Conservation (phyloP, 1,139 yeast genomes). For the Pichia terricola region DNA sequence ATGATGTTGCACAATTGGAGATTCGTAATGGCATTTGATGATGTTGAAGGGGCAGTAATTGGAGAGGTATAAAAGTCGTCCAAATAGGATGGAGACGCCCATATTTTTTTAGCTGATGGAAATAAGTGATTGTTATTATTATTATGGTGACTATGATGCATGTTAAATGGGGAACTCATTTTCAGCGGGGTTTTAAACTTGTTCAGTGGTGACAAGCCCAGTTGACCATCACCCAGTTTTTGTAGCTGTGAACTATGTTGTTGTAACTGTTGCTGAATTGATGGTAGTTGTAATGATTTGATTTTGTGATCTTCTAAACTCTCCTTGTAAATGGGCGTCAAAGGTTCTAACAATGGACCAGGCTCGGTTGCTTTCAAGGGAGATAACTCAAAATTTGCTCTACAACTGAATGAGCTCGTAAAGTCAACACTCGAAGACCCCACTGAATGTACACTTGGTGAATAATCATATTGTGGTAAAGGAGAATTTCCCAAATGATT, state of each 20-base stretch:
- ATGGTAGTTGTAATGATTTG: constrained; percentile 5
- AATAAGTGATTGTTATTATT: constrained; percentile 2
- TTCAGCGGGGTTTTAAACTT: too few relatives aligned
- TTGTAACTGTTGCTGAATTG: constrained; percentile 10
- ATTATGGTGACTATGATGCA: too few relatives aligned
- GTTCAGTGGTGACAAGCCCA: too few relatives aligned
- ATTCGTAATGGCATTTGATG: too few relatives aligned
- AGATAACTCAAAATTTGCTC: constrained; percentile 52
- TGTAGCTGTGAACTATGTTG: constrained; percentile 10
- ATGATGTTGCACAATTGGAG: too few relatives aligned
- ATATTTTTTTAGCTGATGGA: constrained; percentile 14
- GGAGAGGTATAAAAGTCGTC: constrained; percentile 65
- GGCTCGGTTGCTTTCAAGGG: constrained; percentile 40
- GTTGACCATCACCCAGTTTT: background rate
- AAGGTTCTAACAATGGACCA: constrained; percentile 42
- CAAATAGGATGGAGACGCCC: constrained; percentile 55
- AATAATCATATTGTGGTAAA: constrained; percentile 5
- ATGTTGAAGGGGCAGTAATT: constrained; percentile 1
- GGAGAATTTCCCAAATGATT: background rate
- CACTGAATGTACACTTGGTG: background rate
- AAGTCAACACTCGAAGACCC: constrained; percentile 19
- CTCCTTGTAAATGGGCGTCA: constrained; percentile 31
- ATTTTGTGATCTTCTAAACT: constrained; percentile 22
- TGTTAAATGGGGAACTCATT: too few relatives aligned
- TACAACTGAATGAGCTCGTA: constrained; percentile 55